phyloP scores from a whole-genome alignment of 768 basidiomycete species.

The Crassisporium funariophilum region DNA sequence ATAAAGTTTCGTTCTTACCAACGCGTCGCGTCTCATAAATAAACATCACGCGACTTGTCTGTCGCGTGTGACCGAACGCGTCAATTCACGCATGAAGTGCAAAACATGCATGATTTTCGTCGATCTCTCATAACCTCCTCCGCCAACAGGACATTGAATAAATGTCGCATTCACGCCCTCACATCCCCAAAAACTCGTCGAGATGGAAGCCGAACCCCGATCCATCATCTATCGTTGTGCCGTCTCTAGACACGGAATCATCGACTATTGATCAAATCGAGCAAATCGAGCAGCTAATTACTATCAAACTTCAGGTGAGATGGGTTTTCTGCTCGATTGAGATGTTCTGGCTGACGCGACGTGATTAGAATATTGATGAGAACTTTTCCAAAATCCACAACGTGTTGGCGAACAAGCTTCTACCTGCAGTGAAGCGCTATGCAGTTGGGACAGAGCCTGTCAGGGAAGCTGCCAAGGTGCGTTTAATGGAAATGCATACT shows the following conservation, averaged over 20 bases:
- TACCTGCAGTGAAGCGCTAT: constrained; percentile 91
- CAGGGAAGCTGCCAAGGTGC: constrained; percentile 86
- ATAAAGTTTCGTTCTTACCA: no score
- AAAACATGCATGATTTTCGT: no score
- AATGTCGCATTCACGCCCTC: not conserved
- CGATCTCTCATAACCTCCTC: no score
- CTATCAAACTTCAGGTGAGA: constrained; percentile 82
- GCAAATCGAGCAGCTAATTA: constrained; percentile 94
- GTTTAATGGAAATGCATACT: constrained; percentile 20
- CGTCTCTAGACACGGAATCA: constrained; percentile 72
- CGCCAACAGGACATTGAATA: not conserved
- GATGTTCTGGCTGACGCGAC: constrained; percentile 1
- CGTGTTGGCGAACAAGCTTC: constrained; percentile 72
- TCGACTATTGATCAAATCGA: constrained; percentile 83
- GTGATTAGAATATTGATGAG: constrained; percentile 79
- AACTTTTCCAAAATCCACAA: constrained; percentile 92
- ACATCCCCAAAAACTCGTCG: constrained; percentile 59
- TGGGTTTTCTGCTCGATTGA: not conserved
- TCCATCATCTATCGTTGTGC: constrained; percentile 64
- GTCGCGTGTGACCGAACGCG: no score
- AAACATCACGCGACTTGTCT: no score
- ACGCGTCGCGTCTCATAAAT: no score
- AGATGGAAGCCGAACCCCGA: constrained; percentile 70
- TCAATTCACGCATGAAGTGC: no score
- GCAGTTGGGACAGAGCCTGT: constrained; percentile 86